A percentile compares a stretch with the other conserved stretches of the same genome.
Conservation (phyloP, 768 basidiomycete genomes). For the Suillus variegatus region DNA sequence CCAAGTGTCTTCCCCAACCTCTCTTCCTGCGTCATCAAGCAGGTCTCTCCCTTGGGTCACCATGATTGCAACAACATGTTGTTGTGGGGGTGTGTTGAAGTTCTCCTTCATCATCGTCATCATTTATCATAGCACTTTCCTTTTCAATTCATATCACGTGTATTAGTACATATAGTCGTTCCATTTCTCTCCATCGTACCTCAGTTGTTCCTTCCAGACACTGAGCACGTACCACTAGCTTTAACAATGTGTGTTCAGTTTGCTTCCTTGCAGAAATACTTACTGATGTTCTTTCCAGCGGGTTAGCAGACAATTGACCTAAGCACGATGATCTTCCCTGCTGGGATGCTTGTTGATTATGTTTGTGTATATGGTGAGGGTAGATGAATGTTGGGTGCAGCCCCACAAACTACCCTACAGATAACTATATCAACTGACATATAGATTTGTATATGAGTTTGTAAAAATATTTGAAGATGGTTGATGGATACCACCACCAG, state of each 20-base stretch:
- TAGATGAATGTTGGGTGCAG: slow-evolving; percentile 49
- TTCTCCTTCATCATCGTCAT: too few relatives aligned
- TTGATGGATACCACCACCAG: slow-evolving; percentile 25
- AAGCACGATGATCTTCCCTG: slow-evolving; percentile 49
- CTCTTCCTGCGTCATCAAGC: too few relatives aligned
- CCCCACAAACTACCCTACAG: slow-evolving; percentile 49
- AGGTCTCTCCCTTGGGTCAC: too few relatives aligned
- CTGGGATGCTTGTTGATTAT: slow-evolving; percentile 57
- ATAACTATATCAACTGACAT: slow-evolving; percentile 48
- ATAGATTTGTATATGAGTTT: slow-evolving; percentile 55
- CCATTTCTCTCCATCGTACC: too few relatives aligned
- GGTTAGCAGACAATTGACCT: slow-evolving; percentile 66
- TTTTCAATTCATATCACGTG: too few relatives aligned
- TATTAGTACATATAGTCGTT: too few relatives aligned
- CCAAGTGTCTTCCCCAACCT: too few relatives aligned
- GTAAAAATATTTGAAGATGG: slow-evolving; percentile 27
- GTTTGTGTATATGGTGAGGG: slow-evolving; percentile 53
- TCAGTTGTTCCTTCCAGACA: too few relatives aligned
- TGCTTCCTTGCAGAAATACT: slow-evolving; percentile 6
- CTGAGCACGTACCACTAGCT: too few relatives aligned
- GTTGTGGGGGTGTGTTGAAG: too few relatives aligned
- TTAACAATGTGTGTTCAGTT: slow-evolving; percentile 37
- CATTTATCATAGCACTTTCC: too few relatives aligned
- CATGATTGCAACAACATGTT: too few relatives aligned
- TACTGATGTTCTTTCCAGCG: slow-evolving; percentile 30